Conservation (phyloP, 192 early-diverging fungal species). For the Entophlyctis helioformis region DNA sequence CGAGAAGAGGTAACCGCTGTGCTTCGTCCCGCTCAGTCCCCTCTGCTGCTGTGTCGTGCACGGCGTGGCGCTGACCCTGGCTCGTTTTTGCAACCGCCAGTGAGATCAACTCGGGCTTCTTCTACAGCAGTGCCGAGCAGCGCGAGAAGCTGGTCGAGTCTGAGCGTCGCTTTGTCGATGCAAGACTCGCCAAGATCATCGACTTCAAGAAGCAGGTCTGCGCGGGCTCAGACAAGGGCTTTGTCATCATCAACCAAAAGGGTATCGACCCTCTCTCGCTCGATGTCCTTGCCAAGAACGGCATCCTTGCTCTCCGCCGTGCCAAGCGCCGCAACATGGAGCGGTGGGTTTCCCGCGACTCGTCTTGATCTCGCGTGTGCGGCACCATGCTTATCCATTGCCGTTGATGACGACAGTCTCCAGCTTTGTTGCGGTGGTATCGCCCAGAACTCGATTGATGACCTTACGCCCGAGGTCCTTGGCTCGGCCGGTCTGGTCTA, state of each 20-base stretch:
- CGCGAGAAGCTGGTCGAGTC: conserved; percentile 97
- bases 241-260: conserved; percentile 98
- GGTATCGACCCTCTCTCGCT: conserved; percentile 96
- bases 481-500: conserved; percentile 89
- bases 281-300: conserved; percentile 91
- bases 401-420: conserved; percentile 31
- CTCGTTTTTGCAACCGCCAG: conserved; percentile 7
- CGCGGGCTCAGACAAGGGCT: conserved; percentile 73
- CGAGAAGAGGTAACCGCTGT: conserved; percentile 76
- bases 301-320: conserved; percentile 85
- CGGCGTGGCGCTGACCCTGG: too few species aligned
- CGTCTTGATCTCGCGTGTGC: too few species aligned
- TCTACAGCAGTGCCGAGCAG: conserved; percentile 95
- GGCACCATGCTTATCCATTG: too few species aligned
- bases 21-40: neutral
- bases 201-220: conserved; percentile 96
- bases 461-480: conserved; percentile 69
- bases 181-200: conserved; percentile 84
- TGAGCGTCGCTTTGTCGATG: conserved; percentile 91
- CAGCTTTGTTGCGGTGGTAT: conserved; percentile 89
- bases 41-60: too few species aligned
- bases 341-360: conserved; percentile 27
- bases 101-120: conserved; percentile 99
- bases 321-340: conserved; percentile 99
- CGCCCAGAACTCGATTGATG: conserved; percentile 97